Conservation (phyloP, 2,329 filamentous ascomycete species). For the Paecilomyces fulvus region DNA sequence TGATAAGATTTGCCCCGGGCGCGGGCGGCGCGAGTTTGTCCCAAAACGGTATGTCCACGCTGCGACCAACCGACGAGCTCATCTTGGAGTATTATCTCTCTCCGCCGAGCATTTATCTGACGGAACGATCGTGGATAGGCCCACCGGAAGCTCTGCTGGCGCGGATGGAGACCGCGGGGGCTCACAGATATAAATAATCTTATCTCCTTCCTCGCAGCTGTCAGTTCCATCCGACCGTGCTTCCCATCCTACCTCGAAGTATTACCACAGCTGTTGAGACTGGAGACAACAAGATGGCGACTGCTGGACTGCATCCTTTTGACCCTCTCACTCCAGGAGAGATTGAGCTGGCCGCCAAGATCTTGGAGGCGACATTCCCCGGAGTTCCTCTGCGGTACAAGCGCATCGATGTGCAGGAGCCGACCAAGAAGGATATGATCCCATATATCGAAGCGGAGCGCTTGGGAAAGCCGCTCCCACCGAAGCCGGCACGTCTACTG, state of each 20-base stretch:
- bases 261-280: background rate
- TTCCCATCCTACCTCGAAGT: background rate
- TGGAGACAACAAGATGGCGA: background rate
- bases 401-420: slow-evolving; percentile 58
- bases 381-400: slow-evolving; percentile 46
- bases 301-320: slow-evolving; percentile 27
- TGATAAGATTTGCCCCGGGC: background rate
- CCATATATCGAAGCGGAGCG: slow-evolving; percentile 58
- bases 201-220: background rate
- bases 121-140: background rate
- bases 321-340: slow-evolving; percentile 33
- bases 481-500: slow-evolving; percentile 43
- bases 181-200: background rate
- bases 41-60: slow-evolving; percentile 3
- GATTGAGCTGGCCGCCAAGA: slow-evolving; percentile 31
- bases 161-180: background rate
- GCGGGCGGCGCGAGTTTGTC: slow-evolving; percentile 3
- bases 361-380: slow-evolving; percentile 29
- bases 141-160: background rate
- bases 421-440: slow-evolving; percentile 50
- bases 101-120: background rate
- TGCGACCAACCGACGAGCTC: background rate
- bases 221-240: background rate
- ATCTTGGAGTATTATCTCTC: background rate
- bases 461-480: slow-evolving; percentile 39